phyloP scores from a whole-genome alignment of 1,284 basidiomycete species.

The Austroboletus novae-zelandiae region DNA sequence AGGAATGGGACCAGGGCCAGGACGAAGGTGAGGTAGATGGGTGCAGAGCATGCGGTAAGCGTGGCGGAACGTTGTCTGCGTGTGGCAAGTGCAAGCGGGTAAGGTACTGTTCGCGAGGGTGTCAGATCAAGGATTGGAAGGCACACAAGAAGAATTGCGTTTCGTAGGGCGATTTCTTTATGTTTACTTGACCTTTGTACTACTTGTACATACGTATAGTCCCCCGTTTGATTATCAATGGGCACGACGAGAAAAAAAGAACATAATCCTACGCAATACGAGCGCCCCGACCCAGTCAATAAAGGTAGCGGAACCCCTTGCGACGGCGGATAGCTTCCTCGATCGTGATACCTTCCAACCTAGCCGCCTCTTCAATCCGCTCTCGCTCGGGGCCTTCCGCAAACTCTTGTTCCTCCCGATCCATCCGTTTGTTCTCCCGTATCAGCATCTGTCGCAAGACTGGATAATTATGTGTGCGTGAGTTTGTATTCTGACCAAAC shows the following conservation, averaged over 20 bases:
- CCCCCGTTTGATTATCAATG: too few species aligned
- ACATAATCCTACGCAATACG: too few species aligned
- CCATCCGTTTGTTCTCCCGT: conserved; percentile 43
- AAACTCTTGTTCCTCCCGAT: conserved; percentile 42
- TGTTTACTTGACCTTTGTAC: too few species aligned
- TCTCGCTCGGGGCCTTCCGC: conserved; percentile 39
- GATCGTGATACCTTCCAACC: conserved; percentile 49
- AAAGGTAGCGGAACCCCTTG: conserved; percentile 47
- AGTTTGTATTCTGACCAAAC: background rate
- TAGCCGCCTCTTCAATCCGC: conserved; percentile 49
- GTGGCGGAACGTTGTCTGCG: conserved; percentile 7
- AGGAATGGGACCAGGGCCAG: background rate
- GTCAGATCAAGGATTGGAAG: conserved; percentile 49
- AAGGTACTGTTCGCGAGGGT: conserved; percentile 42
- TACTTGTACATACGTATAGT: too few species aligned
- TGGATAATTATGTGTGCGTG: conserved; percentile 13
- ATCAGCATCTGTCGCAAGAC: conserved; percentile 49
- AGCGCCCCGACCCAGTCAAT: background rate
- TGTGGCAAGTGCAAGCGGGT: conserved; percentile 34
- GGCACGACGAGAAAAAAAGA: too few species aligned
- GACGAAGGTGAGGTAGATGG: background rate
- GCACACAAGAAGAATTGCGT: background rate
- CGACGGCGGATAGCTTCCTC: conserved; percentile 49
- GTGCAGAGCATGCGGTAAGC: conserved; percentile 33
- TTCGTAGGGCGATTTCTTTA: background rate